phyloP scores from a whole-genome alignment of 2,329 filamentous ascomycete genomes.

The Diaporthe sp. region DNA sequence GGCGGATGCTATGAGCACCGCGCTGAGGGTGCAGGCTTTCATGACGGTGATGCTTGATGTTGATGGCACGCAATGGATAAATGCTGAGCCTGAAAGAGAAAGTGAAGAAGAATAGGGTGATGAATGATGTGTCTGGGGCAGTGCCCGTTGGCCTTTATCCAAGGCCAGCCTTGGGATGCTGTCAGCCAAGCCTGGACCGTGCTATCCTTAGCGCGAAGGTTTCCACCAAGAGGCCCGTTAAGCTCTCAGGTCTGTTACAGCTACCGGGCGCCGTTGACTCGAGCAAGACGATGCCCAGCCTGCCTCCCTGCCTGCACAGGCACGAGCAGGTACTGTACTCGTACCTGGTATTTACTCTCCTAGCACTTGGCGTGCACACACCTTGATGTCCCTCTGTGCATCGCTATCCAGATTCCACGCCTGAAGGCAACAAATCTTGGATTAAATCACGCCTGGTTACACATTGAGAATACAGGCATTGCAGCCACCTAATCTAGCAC shows the following conservation, averaged over 20 bases:
- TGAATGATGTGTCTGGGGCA: neutral
- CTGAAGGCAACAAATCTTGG: neutral
- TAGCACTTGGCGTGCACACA: neutral
- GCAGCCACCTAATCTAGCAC: too few species aligned
- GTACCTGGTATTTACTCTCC: neutral
- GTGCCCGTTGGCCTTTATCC: conserved; percentile 22
- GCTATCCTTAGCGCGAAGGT: conserved; percentile 21
- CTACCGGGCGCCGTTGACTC: conserved; percentile 13
- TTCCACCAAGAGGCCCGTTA: conserved; percentile 9
- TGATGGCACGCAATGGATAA: neutral
- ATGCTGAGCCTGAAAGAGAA: neutral
- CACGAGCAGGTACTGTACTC: neutral
- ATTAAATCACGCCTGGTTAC: too few species aligned
- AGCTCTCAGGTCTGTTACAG: conserved; percentile 19
- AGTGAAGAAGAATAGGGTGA: neutral
- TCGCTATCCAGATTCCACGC: neutral
- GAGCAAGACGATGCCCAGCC: conserved; percentile 4
- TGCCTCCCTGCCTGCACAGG: conserved; percentile 9
- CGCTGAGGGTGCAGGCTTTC: conserved; percentile 2
- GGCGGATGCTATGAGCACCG: conserved; percentile 30
- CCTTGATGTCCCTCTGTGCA: neutral
- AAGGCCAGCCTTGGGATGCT: neutral
- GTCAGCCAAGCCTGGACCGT: conserved; percentile 32
- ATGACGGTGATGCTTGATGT: neutral
- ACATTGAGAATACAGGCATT: neutral